Base-by-base conservation (phyloP, 306 rosid species). In the Clitoria ternatea region DNA sequence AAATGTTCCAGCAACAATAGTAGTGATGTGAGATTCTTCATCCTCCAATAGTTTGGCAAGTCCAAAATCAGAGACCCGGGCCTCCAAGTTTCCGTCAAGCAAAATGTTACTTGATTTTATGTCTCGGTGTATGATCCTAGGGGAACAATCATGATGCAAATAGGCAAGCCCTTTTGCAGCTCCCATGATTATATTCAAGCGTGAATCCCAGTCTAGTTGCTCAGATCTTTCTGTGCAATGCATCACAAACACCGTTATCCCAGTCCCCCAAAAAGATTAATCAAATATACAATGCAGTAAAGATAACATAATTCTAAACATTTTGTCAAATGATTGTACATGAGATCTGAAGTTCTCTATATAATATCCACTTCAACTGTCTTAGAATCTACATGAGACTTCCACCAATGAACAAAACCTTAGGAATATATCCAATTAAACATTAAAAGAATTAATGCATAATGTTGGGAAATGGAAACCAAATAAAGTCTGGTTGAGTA, bases 111-210 rank as follows among this genome's bases (percentile, higher is more conserved):
- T 95, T 0, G 99, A 95, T 75, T 95, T 95, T 78, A 95, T 95
- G 84, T 95, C 99, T 60, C 99, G 87, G 60, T 95, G 99, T 78
- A 95, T 87, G 79, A 95, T 85, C 85, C 99, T 86, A 5, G 99
- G 99, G 30, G 97, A 89, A 80, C 97, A 95, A 82, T 95, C 99
- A 61, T 95, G 99, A 77, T 91, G 99, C 91, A 91, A 86, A 87
- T 95, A 95, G 7, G 97, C 91, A 68, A 95, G 89, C 79, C 99
- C 99, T 81, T 95, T 95, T 67, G 99, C 96, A 59, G 97, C 99
- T 79, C 99, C 99, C 96, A 95, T 73, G 35, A 91, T 86, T 70
- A 95, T 89, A 75, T 91, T 94, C 85, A 94, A 80, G 66, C 99
- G 97, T 29, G 96, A 84, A 75, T 95, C 97, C 99, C 99, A 95